Evolutionary conservation across 1,284 basidiomycete genomes (phyloP).

Genomic region (Moniliophthora roreri): DNA sequence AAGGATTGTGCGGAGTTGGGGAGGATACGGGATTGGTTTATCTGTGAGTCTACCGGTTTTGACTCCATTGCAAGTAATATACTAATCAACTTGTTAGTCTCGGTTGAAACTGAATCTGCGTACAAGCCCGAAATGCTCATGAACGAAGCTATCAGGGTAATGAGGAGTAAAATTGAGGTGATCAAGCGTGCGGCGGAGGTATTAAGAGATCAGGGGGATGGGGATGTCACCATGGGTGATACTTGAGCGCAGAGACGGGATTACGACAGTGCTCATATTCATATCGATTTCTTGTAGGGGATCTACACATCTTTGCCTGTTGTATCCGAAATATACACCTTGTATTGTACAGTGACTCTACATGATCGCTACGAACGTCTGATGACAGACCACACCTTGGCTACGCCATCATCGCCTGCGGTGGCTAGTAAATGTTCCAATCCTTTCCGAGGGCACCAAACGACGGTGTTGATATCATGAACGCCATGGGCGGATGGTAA

Average conservation of each 20-base stretch:
- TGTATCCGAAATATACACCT: no score
- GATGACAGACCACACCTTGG: conserved; percentile 63
- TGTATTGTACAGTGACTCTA: no score
- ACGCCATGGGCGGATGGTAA: conserved; percentile 67
- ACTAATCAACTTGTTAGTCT: no score
- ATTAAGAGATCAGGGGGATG: conserved; percentile 37
- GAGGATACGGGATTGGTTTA: conserved; percentile 90
- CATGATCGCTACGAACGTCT: no score
- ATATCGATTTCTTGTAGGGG: no score
- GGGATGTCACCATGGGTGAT: conserved; percentile 41
- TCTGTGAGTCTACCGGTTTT: conserved; percentile 79
- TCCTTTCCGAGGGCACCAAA: conserved; percentile 72
- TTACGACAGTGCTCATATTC: no score
- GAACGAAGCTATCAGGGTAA: conserved; percentile 79
- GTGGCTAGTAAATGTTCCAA: conserved; percentile 69
- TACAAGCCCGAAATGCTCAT: conserved; percentile 87
- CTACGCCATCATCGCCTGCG: conserved; percentile 76
- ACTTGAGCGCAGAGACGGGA: conserved; percentile 10
- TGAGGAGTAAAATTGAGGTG: conserved; percentile 77
- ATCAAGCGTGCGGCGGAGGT: conserved; percentile 61
- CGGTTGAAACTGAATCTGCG: conserved; percentile 87
- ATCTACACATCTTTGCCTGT: no score
- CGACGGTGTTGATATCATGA: conserved; percentile 75
- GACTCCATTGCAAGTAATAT: no score
- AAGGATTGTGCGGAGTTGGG: conserved; percentile 82